Conservation (phyloP, 148 eudicot species). For the Arbutus unedo region DNA sequence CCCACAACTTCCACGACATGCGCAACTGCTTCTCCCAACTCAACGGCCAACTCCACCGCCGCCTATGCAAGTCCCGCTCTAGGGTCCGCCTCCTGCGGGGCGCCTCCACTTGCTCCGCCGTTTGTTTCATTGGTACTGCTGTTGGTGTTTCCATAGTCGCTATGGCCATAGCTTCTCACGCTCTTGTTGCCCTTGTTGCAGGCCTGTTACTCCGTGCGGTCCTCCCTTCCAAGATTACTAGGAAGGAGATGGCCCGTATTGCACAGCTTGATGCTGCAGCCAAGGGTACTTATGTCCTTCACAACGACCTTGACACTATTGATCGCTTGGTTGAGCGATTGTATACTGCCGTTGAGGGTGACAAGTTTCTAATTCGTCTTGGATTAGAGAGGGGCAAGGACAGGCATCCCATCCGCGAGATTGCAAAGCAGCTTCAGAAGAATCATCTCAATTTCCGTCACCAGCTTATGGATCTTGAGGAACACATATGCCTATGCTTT, state of each 20-base stretch:
- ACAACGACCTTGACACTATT: constrained; percentile 62
- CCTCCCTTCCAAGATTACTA: constrained; percentile 42
- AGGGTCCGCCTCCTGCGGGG: constrained; percentile 34
- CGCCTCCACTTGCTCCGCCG: constrained; percentile 50
- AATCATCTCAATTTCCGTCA: constrained; percentile 41
- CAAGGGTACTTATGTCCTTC: constrained; percentile 58
- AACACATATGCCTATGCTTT: constrained; percentile 70
- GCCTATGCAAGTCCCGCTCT: constrained; percentile 45
- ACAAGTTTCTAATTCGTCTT: constrained; percentile 53
- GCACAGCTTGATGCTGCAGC: constrained; percentile 68
- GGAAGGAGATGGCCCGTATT: constrained; percentile 48
- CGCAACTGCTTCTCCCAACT: constrained; percentile 56
- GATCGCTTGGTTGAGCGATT: constrained; percentile 62
- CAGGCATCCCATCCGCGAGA: constrained; percentile 56
- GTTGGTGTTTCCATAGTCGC: constrained; percentile 55
- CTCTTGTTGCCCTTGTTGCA: constrained; percentile 58
- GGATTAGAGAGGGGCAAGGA: constrained; percentile 70
- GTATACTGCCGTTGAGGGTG: constrained; percentile 53
- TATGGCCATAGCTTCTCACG: constrained; percentile 56
- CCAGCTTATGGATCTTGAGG: constrained; percentile 71
- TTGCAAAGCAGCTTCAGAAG: constrained; percentile 60
- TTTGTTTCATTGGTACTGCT: constrained; percentile 55
- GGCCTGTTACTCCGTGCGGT: constrained; percentile 35
- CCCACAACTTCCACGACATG: constrained; percentile 51
- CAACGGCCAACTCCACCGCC: constrained; percentile 49